These are phyloP conservation scores for Candida gorgasii DNA, from an alignment of 805 yeast species.

Conservation along the genomic window DNA sequence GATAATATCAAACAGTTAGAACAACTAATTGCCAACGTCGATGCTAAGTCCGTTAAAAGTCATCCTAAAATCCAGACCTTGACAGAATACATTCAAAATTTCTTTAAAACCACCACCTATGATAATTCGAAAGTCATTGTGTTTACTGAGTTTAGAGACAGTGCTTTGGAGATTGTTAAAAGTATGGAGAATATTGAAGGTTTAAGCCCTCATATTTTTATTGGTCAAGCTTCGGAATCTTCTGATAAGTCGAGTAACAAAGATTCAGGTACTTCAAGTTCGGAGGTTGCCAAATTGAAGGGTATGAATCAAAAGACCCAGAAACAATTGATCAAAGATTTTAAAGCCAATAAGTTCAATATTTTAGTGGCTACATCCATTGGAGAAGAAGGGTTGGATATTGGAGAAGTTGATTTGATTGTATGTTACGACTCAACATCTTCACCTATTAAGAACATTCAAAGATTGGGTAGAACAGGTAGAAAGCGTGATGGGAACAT, in stretches of 20 bases:
- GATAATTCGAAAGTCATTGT: slow-evolving; percentile 74
- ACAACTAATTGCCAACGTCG: slow-evolving; percentile 30
- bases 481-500: slow-evolving; percentile 89
- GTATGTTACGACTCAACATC: slow-evolving; percentile 91
- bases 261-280: slow-evolving; percentile 47
- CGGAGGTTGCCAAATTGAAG: slow-evolving; percentile 71
- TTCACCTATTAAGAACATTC: slow-evolving; percentile 90
- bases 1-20: slow-evolving; percentile 38
- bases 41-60: slow-evolving; percentile 1
- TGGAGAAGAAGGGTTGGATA: slow-evolving; percentile 98
- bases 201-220: slow-evolving; percentile 77
- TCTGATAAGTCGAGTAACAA: slow-evolving; percentile 35
- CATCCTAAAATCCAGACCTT: slow-evolving; percentile 77
- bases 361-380: slow-evolving; percentile 93
- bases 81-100: slow-evolving; percentile 30
- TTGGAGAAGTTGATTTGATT: slow-evolving; percentile 95
- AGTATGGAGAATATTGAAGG: slow-evolving; percentile 45
- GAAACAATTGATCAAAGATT: slow-evolving; percentile 71
- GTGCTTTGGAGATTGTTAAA: slow-evolving; percentile 84
- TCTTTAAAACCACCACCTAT: slow-evolving; percentile 45
- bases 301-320: slow-evolving; percentile 94
- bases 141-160: slow-evolving; percentile 85
- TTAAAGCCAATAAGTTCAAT: slow-evolving; percentile 72
- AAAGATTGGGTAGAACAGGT: slow-evolving; percentile 98
- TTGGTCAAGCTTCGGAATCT: slow-evolving; percentile 80